Evolutionary conservation across 805 yeast genomes (phyloP), one percentile per base, ranked within the genome.

Genomic region (Kodamaea fukazawae): DNA sequence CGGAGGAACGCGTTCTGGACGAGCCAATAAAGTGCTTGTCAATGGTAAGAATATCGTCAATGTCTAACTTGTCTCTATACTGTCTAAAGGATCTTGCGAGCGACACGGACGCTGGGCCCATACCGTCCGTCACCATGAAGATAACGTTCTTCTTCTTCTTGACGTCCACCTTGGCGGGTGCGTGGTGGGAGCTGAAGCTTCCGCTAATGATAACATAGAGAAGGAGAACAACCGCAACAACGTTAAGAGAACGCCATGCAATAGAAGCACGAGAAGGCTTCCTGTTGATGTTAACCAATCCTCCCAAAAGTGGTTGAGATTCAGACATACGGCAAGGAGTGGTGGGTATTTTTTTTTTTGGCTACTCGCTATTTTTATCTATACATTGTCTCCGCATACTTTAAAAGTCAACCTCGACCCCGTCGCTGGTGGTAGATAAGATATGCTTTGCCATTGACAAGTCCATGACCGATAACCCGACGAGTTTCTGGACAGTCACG

Each of bases 81-180:
- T 88, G 95, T 43, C 74, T 74, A 66, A 77, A 89, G 15, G 85
- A 78, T 45, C 96, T 74, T 1, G 96, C 81, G 58, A 88, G 63
- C 2, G 93, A 82, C 42, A 88, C 63, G 2, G 95, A 83, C 0
- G 95, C 83, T 3, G 96, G 96, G 0, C 96, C 96, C 83, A 88
- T 87, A n/a, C 96, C 96, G 60, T 88, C 96, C 3, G 95, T 82
- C 23, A 88, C 96, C 77, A 88, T 80, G 68, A 88, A 86, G 38
- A 88, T 83, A 41, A 89, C 75, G 53, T 88, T 88, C 54, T 78
- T 81, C 69, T 85, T 86, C 43, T 44, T 33, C 28, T 27, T 36
- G 32, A 40, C 38, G 27, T 45, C 43, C 32, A 45, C 35, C 14
- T 26, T 16, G 29, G 46, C 29, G 26, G 23, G 29, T 4, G 16